Evolutionary conservation across 345 rosid genomes (phyloP).

Genomic region (Dipteronia sinensis): DNA sequence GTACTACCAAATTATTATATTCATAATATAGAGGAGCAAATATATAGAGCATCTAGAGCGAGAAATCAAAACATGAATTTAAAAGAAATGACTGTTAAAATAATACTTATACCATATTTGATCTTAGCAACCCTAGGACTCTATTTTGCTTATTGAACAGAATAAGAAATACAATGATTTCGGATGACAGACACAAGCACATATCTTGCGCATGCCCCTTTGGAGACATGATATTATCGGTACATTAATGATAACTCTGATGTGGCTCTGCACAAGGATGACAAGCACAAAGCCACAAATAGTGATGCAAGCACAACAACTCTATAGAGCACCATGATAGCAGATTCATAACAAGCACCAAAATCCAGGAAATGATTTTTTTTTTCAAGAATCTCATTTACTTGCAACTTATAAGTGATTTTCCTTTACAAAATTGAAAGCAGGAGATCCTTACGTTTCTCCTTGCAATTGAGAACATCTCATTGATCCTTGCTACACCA

Average conservation of each 20-base stretch:
- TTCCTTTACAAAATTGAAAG: slow-evolving; percentile 5
- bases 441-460: slow-evolving; percentile 67
- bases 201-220: not conserved
- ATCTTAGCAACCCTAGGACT: not conserved
- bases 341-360: not conserved
- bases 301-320: not conserved
- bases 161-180: not conserved
- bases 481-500: slow-evolving; percentile 88
- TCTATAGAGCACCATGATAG: not conserved
- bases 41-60: not conserved
- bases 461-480: slow-evolving; percentile 89
- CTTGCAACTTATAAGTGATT: not conserved
- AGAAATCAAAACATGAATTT: not conserved
- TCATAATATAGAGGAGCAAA: not conserved
- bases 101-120: not conserved
- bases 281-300: not conserved
- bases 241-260: not conserved
- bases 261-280: not conserved
- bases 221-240: not conserved
- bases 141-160: not conserved
- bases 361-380: not conserved
- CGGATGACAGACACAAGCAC: not conserved
- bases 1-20: not conserved
- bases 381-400: not conserved
- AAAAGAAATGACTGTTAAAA: not conserved